These are phyloP conservation scores for Chaetomium tenue DNA, from an alignment of 495 filamentous ascomycete genomes.

Conservation along the genomic window DNA sequence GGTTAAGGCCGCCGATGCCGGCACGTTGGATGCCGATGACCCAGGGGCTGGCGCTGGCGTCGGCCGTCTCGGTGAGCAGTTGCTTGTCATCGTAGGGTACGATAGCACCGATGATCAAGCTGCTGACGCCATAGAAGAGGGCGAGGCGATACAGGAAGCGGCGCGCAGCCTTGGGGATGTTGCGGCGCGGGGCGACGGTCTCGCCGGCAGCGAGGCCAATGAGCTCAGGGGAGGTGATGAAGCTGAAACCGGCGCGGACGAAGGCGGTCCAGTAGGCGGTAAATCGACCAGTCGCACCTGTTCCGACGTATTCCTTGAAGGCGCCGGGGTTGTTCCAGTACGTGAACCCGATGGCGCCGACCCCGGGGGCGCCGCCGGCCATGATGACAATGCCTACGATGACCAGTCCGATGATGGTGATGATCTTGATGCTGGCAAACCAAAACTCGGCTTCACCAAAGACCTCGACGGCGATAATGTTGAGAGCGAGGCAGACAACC, in stretches of 20 bases:
- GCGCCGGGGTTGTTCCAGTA: conserved; percentile 74
- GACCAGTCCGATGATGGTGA: conserved; percentile 67
- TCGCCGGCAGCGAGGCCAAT: conserved; percentile 70
- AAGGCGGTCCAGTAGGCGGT: conserved; percentile 50
- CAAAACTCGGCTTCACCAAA: conserved; percentile 67
- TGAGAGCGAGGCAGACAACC: conserved; percentile 43
- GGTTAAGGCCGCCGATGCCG: conserved; percentile 46
- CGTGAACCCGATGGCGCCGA: conserved; percentile 58
- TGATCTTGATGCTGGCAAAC: conserved; percentile 65
- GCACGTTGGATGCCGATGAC: conserved; percentile 49
- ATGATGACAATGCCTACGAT: conserved; percentile 72
- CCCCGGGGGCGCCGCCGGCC: conserved; percentile 61
- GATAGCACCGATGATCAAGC: conserved; percentile 68
- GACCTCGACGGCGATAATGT: conserved; percentile 50
- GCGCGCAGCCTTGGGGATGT: conserved; percentile 67
- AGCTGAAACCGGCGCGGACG: conserved; percentile 48
- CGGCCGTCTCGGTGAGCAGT: conserved; percentile 52
- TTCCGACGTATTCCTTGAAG: conserved; percentile 58
- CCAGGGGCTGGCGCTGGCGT: conserved; percentile 65
- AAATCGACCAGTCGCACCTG: conserved; percentile 51
- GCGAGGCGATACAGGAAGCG: conserved; percentile 70
- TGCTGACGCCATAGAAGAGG: conserved; percentile 69
- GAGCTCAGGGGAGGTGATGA: conserved; percentile 51
- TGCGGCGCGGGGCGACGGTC: conserved; percentile 72
- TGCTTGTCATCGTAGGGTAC: conserved; percentile 55